Percentiles rank a stretch among this genome's conserved stretches.
phyloP scores from a whole-genome alignment of 108 stramenopile genomes.

The Cylindrotheca closterium region DNA sequence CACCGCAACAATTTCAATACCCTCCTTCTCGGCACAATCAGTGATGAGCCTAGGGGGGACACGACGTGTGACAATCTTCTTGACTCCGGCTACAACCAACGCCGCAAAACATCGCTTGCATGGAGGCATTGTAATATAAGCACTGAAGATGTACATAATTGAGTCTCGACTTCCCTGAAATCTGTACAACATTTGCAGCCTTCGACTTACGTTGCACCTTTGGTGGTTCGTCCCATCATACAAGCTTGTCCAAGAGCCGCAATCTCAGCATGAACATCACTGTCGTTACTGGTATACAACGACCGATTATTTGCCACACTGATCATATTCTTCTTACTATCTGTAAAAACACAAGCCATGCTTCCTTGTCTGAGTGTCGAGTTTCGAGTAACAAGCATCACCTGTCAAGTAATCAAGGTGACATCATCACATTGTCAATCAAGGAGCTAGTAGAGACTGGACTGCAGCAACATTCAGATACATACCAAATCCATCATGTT shows the following conservation, averaged over 20 bases:
- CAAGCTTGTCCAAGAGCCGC: conserved; percentile 49
- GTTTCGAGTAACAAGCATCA: conserved; percentile 56
- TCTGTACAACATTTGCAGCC: too few species aligned
- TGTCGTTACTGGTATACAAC: conserved; percentile 40
- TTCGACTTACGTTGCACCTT: conserved; percentile 7
- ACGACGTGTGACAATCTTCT: conserved; percentile 50
- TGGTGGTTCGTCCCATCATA: conserved; percentile 11
- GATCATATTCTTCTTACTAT: conserved; percentile 22
- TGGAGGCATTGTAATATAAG: conserved; percentile 81
- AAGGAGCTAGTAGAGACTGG: not conserved
- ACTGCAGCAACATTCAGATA: not conserved
- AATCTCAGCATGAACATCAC: conserved; percentile 78
- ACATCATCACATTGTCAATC: not conserved
- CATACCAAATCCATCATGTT: conserved; percentile 61
- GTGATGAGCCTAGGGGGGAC: conserved; percentile 2
- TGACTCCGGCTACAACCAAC: conserved; percentile 46
- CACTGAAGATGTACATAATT: not conserved
- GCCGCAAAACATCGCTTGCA: conserved; percentile 73
- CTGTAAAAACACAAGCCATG: conserved; percentile 71
- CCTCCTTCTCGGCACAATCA: conserved; percentile 5
- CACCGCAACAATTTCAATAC: conserved; percentile 19
- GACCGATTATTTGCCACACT: conserved; percentile 50
- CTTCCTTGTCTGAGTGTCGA: conserved; percentile 57
- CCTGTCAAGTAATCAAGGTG: too few species aligned
- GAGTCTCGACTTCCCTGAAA: not conserved